A percentile compares a stretch with the other conserved stretches of the same genome.
Evolutionary conservation across 2,329 filamentous ascomycete species (phyloP).

Genomic region (Shiraia bambusicola): DNA sequence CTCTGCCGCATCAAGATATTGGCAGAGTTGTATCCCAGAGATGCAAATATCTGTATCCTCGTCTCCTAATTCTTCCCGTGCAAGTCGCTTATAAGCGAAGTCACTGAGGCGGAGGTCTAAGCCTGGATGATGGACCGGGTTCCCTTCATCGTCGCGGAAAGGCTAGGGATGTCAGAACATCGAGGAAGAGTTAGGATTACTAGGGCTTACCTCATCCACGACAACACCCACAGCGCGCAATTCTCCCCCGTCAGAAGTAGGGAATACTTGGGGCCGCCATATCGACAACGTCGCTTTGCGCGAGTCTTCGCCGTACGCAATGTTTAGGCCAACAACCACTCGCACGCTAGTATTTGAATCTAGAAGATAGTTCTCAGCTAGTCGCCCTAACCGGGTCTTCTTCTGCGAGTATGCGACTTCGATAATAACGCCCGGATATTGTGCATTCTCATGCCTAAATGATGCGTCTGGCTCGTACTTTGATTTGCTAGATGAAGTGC

Average conservation of each 20-base stretch:
- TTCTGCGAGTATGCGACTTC: constrained; percentile 23
- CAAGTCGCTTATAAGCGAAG: too few species aligned
- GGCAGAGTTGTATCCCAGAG: too few species aligned
- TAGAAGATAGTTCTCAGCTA: constrained; percentile 19
- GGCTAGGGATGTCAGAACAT: neutral
- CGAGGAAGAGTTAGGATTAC: neutral
- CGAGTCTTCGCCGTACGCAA: constrained; percentile 14
- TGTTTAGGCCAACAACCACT: constrained; percentile 16
- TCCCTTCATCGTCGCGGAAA: neutral
- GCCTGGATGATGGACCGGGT: neutral
- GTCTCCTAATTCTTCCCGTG: too few species aligned
- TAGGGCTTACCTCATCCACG: constrained; percentile 6
- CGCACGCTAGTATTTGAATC: constrained; percentile 18
- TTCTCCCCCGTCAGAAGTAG: constrained; percentile 8
- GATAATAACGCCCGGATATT: constrained; percentile 26
- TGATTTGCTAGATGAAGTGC: constrained; percentile 13
- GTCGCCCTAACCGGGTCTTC: constrained; percentile 11
- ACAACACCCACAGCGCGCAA: constrained; percentile 7
- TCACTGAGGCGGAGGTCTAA: constrained; percentile 1
- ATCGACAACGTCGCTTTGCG: constrained; percentile 13
- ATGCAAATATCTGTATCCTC: too few species aligned
- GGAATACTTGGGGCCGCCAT: constrained; percentile 7
- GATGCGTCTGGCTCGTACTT: constrained; percentile 25
- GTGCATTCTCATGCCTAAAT: constrained; percentile 22
- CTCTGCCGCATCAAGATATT: too few species aligned